These are phyloP conservation scores for Fraxinus sp. DNA, from an alignment of 305 asterid genomes.

Conservation along the genomic window DNA sequence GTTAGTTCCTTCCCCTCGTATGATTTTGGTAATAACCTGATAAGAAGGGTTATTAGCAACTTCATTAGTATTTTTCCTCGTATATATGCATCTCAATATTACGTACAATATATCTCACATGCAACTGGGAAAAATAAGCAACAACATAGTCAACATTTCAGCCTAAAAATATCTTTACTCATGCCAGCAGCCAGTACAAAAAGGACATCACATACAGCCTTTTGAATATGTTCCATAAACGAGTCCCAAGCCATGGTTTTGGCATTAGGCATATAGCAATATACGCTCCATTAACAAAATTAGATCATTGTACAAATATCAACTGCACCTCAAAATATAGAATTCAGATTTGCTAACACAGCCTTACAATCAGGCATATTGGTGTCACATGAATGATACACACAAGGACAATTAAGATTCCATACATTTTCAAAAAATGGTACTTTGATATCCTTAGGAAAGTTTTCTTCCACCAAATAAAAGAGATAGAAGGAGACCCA, in stretches of 20 bases:
- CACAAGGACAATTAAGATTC: neutral
- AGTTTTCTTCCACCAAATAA: neutral
- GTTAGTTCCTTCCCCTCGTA: constrained; percentile 55
- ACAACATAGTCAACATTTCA: neutral
- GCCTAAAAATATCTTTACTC: neutral
- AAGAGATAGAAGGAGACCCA: neutral
- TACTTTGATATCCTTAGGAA: neutral
- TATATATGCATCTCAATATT: neutral
- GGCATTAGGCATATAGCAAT: neutral
- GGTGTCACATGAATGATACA: neutral
- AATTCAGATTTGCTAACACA: neutral
- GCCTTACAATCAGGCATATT: neutral
- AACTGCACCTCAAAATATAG: neutral
- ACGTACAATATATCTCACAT: neutral
- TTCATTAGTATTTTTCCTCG: neutral
- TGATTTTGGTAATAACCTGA: constrained; percentile 64
- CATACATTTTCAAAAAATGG: neutral
- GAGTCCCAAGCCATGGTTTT: neutral
- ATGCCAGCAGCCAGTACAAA: neutral
- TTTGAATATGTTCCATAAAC: neutral
- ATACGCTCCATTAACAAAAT: neutral
- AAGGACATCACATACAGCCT: neutral
- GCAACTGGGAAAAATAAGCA: neutral
- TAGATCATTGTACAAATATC: neutral
- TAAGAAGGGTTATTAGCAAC: neutral